Base-by-base conservation (phyloP, 2,329 filamentous ascomycete genomes). In the Trichoderma atrobrunneum region DNA sequence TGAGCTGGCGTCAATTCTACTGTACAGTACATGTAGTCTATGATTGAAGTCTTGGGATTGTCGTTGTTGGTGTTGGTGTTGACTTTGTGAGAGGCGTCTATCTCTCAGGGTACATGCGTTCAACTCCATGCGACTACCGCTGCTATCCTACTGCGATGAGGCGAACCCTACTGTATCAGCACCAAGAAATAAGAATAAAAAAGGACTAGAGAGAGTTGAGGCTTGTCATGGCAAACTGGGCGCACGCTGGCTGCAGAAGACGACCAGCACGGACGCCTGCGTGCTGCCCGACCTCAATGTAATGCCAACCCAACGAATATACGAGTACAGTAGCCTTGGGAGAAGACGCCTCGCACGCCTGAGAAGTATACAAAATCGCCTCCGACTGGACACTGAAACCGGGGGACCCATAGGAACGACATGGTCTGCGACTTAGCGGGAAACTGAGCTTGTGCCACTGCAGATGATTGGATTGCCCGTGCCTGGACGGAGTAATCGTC, bases 221-320 rank as follows among this genome's bases (percentile, higher is more conserved):
- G 21, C 32, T 54, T 54, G n/a, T 11, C 26, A 32, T 62, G 62
- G 62, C 32, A 28, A 67, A 66, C 39, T 60, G 51, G 48, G 39
- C 51, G 24, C 34, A n/a, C 21, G 43, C 48, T 32, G 43, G 59
- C 51, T 70, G 68, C 68, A 70, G 48, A 57, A 54, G 30, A n/a
- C 21, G 30, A 14, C 67, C 48, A 59, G 43, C 68, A 28, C 48
- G 21, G 68, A 64, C 60, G 24, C 61, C 54, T 63, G 70, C 70
- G 66, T 57, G 72, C 72, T 73, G 70, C 70, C 70, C 70, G 72
- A 73, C 70, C 64, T 69, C 65, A 28, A 72, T 72, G 57, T 34
- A 28, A 72, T 72, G 57, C 43, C 59, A 43, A 72, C 72, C 70
- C 60, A 73, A 72, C 51, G 28, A 63, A 7, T 54, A 60, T 43